phyloP scores from a whole-genome alignment of 2,329 filamentous ascomycete genomes.

The Cytospora piceae region DNA sequence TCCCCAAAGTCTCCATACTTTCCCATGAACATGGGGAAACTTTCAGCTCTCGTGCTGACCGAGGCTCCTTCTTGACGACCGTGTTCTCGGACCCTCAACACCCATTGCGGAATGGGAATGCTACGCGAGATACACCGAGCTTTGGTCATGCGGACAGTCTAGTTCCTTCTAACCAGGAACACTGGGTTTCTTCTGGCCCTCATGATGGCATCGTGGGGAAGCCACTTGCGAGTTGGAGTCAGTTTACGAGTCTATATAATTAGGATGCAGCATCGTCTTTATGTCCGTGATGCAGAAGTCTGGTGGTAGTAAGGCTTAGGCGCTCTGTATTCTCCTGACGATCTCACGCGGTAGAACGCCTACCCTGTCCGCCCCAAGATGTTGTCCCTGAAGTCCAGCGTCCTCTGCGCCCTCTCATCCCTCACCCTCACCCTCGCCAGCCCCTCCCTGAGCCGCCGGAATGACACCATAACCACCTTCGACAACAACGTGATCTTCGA shows the following conservation, averaged over 20 bases:
- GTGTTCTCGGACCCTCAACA: not conserved
- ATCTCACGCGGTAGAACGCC: conserved; percentile 29
- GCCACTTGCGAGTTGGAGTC: not conserved
- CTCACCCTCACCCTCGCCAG: conserved; percentile 30
- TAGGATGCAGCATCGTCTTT: not conserved
- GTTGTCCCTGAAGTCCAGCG: conserved; percentile 32
- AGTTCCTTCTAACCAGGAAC: conserved; percentile 11
- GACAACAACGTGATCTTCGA: conserved; percentile 41
- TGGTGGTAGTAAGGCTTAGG: conserved; percentile 15
- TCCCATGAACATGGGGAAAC: not conserved
- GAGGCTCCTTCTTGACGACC: not conserved
- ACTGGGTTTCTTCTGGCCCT: not conserved
- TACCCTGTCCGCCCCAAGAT: conserved; percentile 28
- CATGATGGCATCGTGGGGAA: conserved; percentile 21
- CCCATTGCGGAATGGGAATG: conserved; percentile 4
- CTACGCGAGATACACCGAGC: conserved; percentile 21
- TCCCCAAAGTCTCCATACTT: conserved; percentile 15
- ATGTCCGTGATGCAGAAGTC: conserved; percentile 6
- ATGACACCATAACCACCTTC: conserved; percentile 20
- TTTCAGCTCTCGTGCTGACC: not conserved
- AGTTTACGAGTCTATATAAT: conserved; percentile 2
- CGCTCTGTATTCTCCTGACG: conserved; percentile 31
- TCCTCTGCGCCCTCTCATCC: conserved; percentile 33
- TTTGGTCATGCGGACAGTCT: conserved; percentile 10
- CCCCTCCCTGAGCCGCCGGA: conserved; percentile 15